Base-by-base conservation (phyloP, 192 early-diverging fungal genomes). In the Backusella parvicylindrica region DNA sequence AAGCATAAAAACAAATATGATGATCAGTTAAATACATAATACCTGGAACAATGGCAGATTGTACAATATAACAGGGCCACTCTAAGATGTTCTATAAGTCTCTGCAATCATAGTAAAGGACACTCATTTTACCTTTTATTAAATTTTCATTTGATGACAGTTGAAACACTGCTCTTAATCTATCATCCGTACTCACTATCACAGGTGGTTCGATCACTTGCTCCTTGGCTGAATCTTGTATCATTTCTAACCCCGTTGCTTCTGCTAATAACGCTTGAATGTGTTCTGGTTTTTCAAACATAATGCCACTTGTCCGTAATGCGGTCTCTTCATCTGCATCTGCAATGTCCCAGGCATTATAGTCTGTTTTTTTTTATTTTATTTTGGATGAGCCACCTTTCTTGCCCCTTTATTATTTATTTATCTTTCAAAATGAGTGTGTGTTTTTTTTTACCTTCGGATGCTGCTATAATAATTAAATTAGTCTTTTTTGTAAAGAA, bases 1-100 rank as follows among this genome's bases (percentile, higher is more conserved):
- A 83, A 49, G 89, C 89, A 82, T 90, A 91, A 78, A 91, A 92
- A 28, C 86, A 90, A 11, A 92, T 79, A 50, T 91, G 90, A 18
- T 83, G 75, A 35, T 87, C 81, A 0, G 90, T 91, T 65, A 91
- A 68, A 68, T 89, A 92, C 75, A 92, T 76, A 43, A 87, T 83
- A 21, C 91, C 91, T 11, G 86, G 85, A 6, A 92, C 79, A 66
- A 91, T 79, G 0, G 90, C 87, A n/a, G 89, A 87, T 0, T 84
- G 82, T 8, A 91, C 82, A 41, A 92, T 78, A 79, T 86, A 90
- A 74, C 91, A 92, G 26, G 90, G 81, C 80, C 84, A 92, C 47
- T 92, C 91, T 89, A 36, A n/a, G n/a, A n/a, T n/a, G n/a, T n/a
- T n/a, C n/a, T n/a, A n/a, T n/a, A n/a, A n/a, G n/a, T n/a, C n/a